Percentiles rank a stretch among this genome's conserved stretches.
Conservation (phyloP, 2,329 filamentous ascomycete genomes). For the Fusarium penzigii region DNA sequence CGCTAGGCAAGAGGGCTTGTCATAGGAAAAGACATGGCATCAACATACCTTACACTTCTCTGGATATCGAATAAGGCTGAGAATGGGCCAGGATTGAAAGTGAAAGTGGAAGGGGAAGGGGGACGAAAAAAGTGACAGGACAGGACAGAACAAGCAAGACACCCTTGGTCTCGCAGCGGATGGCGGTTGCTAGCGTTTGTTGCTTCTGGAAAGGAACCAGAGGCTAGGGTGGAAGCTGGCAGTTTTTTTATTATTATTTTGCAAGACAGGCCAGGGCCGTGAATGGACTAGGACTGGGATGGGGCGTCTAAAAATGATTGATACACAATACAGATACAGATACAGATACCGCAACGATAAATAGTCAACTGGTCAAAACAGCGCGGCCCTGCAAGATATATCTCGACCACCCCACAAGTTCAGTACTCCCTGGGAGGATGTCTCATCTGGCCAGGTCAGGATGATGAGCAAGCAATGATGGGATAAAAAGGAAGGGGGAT, state of each 20-base stretch:
- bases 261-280: no score
- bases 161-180: no score
- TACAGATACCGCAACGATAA: constrained; percentile 13
- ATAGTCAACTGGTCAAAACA: constrained; percentile 21
- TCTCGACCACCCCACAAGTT: constrained; percentile 13
- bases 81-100: no score
- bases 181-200: no score
- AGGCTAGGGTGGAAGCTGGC: no score
- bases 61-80: background rate
- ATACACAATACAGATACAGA: no score
- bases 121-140: no score
- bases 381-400: constrained; percentile 30
- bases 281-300: constrained; percentile 18
- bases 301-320: constrained; percentile 14
- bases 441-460: constrained; percentile 18
- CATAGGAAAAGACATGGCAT: constrained; percentile 6
- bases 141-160: no score
- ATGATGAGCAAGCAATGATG: constrained; percentile 16
- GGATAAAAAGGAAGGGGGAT: constrained; percentile 16
- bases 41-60: constrained; percentile 9
- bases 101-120: no score
- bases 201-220: no score
- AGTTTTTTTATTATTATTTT: no score
- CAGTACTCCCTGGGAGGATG: constrained; percentile 13
- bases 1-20: constrained; percentile 11